A percentile compares a stretch with the other conserved stretches of the same genome.
phyloP scores from a whole-genome alignment of 164 flowering plant species.

The Piper longum region DNA sequence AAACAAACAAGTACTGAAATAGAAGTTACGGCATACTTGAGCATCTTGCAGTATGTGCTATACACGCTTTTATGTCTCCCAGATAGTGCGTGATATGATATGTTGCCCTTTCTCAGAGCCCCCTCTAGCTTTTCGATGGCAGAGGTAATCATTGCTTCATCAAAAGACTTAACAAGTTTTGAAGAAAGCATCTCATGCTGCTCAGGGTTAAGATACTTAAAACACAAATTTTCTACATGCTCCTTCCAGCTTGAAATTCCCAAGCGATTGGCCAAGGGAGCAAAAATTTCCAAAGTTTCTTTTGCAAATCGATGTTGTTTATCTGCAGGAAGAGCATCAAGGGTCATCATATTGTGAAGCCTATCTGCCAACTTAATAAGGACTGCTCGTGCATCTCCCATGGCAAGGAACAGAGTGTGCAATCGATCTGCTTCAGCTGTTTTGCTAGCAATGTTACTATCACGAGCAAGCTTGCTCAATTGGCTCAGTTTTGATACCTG shows the following conservation, averaged over 20 bases:
- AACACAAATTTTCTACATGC: slow-evolving; percentile 78
- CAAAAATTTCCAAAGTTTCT: slow-evolving; percentile 91
- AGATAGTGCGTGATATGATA: slow-evolving; percentile 45
- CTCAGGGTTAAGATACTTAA: slow-evolving; percentile 68
- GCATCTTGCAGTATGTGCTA: slow-evolving; percentile 83
- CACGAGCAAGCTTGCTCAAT: slow-evolving; percentile 95
- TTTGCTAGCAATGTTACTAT: slow-evolving; percentile 72
- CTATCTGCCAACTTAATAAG: slow-evolving; percentile 93
- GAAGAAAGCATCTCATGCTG: slow-evolving; percentile 58
- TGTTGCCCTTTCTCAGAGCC: slow-evolving; percentile 46
- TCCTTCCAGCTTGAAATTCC: slow-evolving; percentile 91
- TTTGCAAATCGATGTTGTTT: slow-evolving; percentile 91
- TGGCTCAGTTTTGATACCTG: slow-evolving; percentile 94
- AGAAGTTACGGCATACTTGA: slow-evolving; percentile 34
- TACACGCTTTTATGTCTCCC: slow-evolving; percentile 91
- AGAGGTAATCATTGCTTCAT: slow-evolving; percentile 59
- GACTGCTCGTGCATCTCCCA: slow-evolving; percentile 95
- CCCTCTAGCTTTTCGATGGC: slow-evolving; percentile 50
- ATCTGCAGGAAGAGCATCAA: slow-evolving; percentile 57
- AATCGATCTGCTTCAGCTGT: slow-evolving; percentile 79
- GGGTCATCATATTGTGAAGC: slow-evolving; percentile 94
- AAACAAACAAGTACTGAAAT: no score
- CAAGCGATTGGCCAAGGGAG: slow-evolving; percentile 80
- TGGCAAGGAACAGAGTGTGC: slow-evolving; percentile 94
- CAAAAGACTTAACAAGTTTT: slow-evolving; percentile 47